Base-by-base conservation (phyloP, 2,329 filamentous ascomycete species). In the Venturia asperata region DNA sequence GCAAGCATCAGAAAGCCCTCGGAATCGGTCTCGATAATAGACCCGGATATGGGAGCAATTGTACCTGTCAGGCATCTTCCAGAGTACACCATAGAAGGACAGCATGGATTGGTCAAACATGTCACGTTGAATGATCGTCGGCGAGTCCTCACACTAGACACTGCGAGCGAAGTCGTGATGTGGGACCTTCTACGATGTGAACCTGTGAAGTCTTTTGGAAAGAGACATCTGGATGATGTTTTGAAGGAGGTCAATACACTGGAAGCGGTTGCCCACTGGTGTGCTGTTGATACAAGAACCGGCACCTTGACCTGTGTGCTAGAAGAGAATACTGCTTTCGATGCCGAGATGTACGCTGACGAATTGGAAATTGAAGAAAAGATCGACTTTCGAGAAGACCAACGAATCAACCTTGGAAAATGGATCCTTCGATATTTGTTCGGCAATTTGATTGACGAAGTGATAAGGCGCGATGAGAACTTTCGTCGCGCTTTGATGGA, bases 381-480 rank as follows among this genome's bases (percentile, higher is more conserved):
- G n/a, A 80, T 89, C 21, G 88, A 92, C 15, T 96, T 96, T 72
- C 83, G 89, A 66, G 93, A 97, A 71, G 94, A 99, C 71, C 93
- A 97, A 77, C 86, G 94, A 78, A 90, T 97, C 75, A 97, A 96
- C 72, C 85, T 97, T 58, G 94, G 94, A 10, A 96, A 96, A 80
- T 99, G 94, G 94, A 86, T 97, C 58, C 79, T 99, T 67, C 86
- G 94, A 42, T 96, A 97, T 75, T 82, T 99, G 0, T 99, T 99
- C 77, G 87, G 88, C 11, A 89, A 89, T 65, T 81, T 97, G 52
- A 89, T 99, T 64, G 90, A 96, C 67, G 92, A 97, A 74, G 91
- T 97, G 74, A 89, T 96, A 69, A 87, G 84, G 68, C 85, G 91
- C 63, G 94, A 99, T 72, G 86, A 90, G 71, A 79, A 77, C 0